These are phyloP conservation scores for Golubevia pallescens DNA, from an alignment of 1,284 basidiomycete genomes.

Conservation along the genomic window DNA sequence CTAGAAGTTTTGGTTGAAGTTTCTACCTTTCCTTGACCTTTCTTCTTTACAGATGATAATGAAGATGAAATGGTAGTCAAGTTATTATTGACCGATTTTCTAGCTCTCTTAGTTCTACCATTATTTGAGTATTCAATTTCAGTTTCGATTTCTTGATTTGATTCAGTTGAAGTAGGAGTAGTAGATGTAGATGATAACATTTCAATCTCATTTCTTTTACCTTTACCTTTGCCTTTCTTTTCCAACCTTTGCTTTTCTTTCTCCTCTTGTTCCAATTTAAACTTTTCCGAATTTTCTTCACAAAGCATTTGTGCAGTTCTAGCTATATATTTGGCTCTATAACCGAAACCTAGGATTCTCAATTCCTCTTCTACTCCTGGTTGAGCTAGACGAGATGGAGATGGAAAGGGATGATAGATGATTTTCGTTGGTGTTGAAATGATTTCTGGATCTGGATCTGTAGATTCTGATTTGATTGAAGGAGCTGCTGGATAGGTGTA, in stretches of 20 bases:
- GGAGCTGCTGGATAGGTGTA: conserved; percentile 47
- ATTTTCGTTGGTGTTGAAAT: conserved; percentile 20
- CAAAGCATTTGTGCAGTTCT: conserved; percentile 78
- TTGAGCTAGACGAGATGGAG: conserved; percentile 73
- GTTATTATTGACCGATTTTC: too few species aligned
- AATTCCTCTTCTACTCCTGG: conserved; percentile 69
- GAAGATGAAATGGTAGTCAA: too few species aligned
- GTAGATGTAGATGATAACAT: not conserved
- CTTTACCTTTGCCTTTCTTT: conserved; percentile 2
- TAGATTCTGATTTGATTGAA: too few species aligned
- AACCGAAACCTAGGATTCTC: conserved; percentile 89
- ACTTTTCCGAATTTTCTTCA: not conserved
- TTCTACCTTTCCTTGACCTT: conserved; percentile 29
- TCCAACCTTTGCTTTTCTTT: conserved; percentile 24
- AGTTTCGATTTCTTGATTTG: too few species aligned
- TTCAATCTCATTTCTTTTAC: not conserved
- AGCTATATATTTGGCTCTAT: conserved; percentile 88
- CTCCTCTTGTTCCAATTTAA: not conserved
- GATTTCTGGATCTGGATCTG: conserved; percentile 25
- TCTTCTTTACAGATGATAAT: not conserved
- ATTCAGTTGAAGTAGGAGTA: not conserved
- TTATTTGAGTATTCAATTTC: too few species aligned
- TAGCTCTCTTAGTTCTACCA: too few species aligned
- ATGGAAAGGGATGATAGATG: conserved; percentile 83
- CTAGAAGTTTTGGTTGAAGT: conserved; percentile 14